phyloP scores from a whole-genome alignment of 2,329 filamentous ascomycete genomes.

The Alternaria angustiovoidea region DNA sequence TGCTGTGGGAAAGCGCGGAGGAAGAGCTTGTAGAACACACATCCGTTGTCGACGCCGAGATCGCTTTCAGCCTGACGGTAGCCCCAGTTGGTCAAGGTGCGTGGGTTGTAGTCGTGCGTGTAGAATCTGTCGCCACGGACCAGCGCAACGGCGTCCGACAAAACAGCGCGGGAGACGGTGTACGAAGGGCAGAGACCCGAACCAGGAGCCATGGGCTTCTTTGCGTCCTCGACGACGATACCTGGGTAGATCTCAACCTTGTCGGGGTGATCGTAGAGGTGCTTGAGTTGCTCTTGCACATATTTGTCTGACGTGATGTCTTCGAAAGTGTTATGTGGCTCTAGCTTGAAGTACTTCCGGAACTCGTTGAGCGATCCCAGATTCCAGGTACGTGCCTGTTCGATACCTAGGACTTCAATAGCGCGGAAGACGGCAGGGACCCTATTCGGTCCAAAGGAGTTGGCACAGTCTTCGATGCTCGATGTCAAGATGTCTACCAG shows the following conservation, averaged over 20 bases:
- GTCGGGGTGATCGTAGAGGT: conserved; percentile 76
- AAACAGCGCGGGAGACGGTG: conserved; percentile 77
- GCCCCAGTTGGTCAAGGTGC: conserved; percentile 83
- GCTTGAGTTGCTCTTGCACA: conserved; percentile 68
- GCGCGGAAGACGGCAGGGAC: conserved; percentile 77
- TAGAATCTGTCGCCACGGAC: conserved; percentile 82
- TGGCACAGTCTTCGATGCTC: conserved; percentile 78
- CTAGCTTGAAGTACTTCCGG: conserved; percentile 80
- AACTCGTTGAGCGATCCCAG: conserved; percentile 84
- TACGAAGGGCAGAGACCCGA: conserved; percentile 79
- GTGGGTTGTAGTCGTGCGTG: conserved; percentile 75
- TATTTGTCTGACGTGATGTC: conserved; percentile 82
- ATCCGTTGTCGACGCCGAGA: conserved; percentile 77
- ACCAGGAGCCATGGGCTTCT: conserved; percentile 71
- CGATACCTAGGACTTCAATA: conserved; percentile 81
- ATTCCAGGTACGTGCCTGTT: conserved; percentile 80
- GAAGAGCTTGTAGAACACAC: conserved; percentile 85
- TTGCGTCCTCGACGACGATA: conserved; percentile 77
- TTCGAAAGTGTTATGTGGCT: conserved; percentile 78
- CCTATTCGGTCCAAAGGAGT: conserved; percentile 67
- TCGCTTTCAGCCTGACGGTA: conserved; percentile 79
- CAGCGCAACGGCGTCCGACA: conserved; percentile 80
- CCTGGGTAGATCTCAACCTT: conserved; percentile 83
- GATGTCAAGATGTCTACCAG: conserved; percentile 73
- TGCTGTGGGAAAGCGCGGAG: conserved; percentile 80